Evolutionary conservation across 805 yeast genomes (phyloP), one percentile per base, ranked within the genome.

Genomic region (Zygoascus ofunaensis): DNA sequence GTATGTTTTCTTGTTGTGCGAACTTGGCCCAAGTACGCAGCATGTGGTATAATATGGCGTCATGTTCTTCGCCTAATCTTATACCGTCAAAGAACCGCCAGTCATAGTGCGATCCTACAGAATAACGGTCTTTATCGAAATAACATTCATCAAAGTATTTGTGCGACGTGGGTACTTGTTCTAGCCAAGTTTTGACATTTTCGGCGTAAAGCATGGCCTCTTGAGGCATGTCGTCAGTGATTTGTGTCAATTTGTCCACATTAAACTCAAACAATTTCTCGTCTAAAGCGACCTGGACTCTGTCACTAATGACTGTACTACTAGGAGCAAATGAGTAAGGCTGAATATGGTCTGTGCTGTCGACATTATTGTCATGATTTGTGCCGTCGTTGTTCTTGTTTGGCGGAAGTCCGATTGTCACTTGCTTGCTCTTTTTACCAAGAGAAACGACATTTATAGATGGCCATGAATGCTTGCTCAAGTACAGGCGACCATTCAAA

Each of bases 61-160:
- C 61, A 48, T 69, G 69, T 36, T 62, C 64, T 33, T 61, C 53
- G 33, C 61, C 61, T 28, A 54, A 53, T 14, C 70, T 58, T 32
- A 68, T 61, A 40, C 63, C 58, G 50, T 69, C 71, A 68, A 79
- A 80, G 52, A 78, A 80, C 48, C 85, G 68, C 82, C 84, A 79
- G 58, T 80, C 87, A 53, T 79, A 79, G 49, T 65, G 70, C 30
- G 48, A 42, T 4, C 65, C 67, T 14, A 32, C 24, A 10, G 39
- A 49, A 4, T 26, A 35, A 14, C 50, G 49, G 39, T 55, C 57
- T 22, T 49, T 37, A 18, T 21, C 19, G 12, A 58, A 39, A 3
- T 37, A 20, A 15, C 51, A 49, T 33, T 57, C 58, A 17, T 45
- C 36, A 40, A 51, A 51, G 37, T 49, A 47, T 48, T 59, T 59